These are phyloP conservation scores for Graphilbum sp. DNA, from an alignment of 2,329 filamentous ascomycete genomes.

Conservation along the genomic window DNA sequence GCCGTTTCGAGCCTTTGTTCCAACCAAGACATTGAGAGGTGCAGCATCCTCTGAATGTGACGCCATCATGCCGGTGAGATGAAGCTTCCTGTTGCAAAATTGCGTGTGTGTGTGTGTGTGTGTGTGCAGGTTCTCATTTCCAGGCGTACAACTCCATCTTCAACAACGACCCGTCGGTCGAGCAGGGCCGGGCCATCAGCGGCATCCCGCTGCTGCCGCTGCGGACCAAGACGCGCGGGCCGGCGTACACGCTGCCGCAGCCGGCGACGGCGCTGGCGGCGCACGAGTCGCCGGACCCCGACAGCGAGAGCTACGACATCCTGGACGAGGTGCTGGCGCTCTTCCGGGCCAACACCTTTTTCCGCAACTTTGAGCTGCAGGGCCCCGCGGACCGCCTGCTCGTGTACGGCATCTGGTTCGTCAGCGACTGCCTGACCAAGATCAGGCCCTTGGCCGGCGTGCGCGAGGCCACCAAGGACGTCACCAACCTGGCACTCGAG, in stretches of 20 bases:
- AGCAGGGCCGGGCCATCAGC: constrained; percentile 44
- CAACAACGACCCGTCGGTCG: constrained; percentile 53
- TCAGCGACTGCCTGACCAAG: constrained; percentile 79
- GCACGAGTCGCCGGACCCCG: constrained; percentile 55
- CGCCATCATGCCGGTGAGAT: too few relatives aligned
- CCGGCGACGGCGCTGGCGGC: constrained; percentile 40
- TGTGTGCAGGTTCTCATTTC: too few relatives aligned
- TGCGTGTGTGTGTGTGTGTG: too few relatives aligned
- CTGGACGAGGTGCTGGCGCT: constrained; percentile 84
- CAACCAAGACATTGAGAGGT: too few relatives aligned
- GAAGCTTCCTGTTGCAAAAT: too few relatives aligned
- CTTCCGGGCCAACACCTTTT: constrained; percentile 97
- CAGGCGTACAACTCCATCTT: constrained; percentile 99
- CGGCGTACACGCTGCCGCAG: constrained; percentile 65
- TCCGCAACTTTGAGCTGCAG: constrained; percentile 98
- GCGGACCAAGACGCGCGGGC: constrained; percentile 88
- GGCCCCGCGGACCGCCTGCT: constrained; percentile 85
- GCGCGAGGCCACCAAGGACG: constrained; percentile 49
- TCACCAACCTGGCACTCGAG: constrained; percentile 83
- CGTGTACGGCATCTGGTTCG: constrained; percentile 91
- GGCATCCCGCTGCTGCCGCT: constrained; percentile 93
- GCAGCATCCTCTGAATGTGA: too few relatives aligned
- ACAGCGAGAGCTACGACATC: constrained; percentile 87
- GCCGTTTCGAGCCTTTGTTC: too few relatives aligned
- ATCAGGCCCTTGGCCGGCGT: constrained; percentile 58